A percentile compares a stretch with the other conserved stretches of the same genome.
phyloP scores from a whole-genome alignment of 495 filamentous ascomycete species.

The Daldinia bambusicola region DNA sequence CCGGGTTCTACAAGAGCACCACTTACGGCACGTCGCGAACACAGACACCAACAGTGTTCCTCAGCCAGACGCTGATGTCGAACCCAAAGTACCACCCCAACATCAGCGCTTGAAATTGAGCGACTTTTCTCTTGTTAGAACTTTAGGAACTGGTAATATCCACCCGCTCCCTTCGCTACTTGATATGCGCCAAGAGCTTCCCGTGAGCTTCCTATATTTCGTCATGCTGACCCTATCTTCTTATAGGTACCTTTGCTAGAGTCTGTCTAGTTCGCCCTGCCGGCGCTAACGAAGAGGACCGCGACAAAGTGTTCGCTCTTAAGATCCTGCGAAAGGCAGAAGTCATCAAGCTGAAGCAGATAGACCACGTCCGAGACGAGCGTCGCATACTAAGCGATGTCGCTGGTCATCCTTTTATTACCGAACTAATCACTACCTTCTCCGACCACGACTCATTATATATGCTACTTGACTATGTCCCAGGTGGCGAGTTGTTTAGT shows the following conservation, averaged over 20 bases:
- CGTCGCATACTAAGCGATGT: conserved; percentile 86
- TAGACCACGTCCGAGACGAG: conserved; percentile 97
- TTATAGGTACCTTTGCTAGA: conserved; percentile 89
- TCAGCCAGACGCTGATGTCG: conserved; percentile 33
- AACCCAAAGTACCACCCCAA: conserved; percentile 48
- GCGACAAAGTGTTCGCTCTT: conserved; percentile 84
- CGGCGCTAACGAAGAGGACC: conserved; percentile 61
- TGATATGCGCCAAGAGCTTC: conserved; percentile 16
- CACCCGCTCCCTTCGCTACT: conserved; percentile 4
- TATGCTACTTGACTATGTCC: conserved; percentile 92
- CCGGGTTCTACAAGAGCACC: conserved; percentile 41
- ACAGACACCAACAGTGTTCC: conserved; percentile 21
- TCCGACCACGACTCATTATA: conserved; percentile 90
- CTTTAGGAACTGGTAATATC: conserved; percentile 82
- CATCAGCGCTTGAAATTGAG: conserved; percentile 57
- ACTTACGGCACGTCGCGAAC: conserved; percentile 17
- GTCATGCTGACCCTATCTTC: conserved; percentile 35
- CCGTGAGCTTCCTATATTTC: not conserved
- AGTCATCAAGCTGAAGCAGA: conserved; percentile 97
- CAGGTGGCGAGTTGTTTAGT: conserved; percentile 94
- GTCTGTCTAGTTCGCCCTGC: conserved; percentile 85
- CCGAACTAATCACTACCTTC: conserved; percentile 88
- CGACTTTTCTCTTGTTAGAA: conserved; percentile 89
- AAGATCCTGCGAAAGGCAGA: conserved; percentile 86
- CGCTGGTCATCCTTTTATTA: conserved; percentile 94